Percentiles rank a stretch among this genome's conserved stretches.
Conservation (phyloP, 1,284 basidiomycete genomes). For the Moesziomyces antarcticus region DNA sequence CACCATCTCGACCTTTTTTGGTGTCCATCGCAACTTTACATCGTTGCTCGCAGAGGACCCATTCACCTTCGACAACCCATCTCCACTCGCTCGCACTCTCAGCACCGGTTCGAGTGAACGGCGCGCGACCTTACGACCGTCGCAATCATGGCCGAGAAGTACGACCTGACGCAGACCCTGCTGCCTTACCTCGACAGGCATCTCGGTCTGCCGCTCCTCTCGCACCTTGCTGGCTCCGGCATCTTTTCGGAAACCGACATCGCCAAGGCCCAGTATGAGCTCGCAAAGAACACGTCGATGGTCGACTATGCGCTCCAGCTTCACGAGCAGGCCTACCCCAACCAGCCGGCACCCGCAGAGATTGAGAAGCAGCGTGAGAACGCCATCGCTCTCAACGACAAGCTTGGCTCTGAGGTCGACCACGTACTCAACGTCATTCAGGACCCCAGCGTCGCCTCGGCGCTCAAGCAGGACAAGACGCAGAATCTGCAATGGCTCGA, state of each 20-base stretch:
- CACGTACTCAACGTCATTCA: slow-evolving; percentile 94
- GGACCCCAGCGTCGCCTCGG: slow-evolving; percentile 87
- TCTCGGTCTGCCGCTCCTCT: slow-evolving; percentile 88
- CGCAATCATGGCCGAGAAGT: slow-evolving; percentile 67
- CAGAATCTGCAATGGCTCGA: slow-evolving; percentile 94
- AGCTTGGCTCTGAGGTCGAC: slow-evolving; percentile 86
- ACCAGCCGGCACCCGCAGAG: slow-evolving; percentile 69
- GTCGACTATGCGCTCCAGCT: slow-evolving; percentile 73
- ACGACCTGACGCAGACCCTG: slow-evolving; percentile 76
- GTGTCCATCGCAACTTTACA: slow-evolving; percentile 33
- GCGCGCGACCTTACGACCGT: slow-evolving; percentile 7
- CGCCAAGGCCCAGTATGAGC: slow-evolving; percentile 89
- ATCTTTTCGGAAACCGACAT: slow-evolving; percentile 82
- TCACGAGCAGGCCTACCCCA: slow-evolving; percentile 81
- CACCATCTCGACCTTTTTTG: slow-evolving; percentile 41
- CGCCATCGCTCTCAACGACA: slow-evolving; percentile 84
- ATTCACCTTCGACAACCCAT: slow-evolving; percentile 1
- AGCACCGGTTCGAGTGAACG: slow-evolving; percentile 5
- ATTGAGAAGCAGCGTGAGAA: slow-evolving; percentile 70
- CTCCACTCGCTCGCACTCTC: background rate
- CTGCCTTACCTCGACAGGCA: slow-evolving; percentile 92
- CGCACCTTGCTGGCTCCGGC: slow-evolving; percentile 77
- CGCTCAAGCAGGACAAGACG: slow-evolving; percentile 90
- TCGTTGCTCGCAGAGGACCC: slow-evolving; percentile 34
- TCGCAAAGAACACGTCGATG: slow-evolving; percentile 81